Conservation (phyloP, 306 rosid genomes). For the Vicia faba region DNA sequence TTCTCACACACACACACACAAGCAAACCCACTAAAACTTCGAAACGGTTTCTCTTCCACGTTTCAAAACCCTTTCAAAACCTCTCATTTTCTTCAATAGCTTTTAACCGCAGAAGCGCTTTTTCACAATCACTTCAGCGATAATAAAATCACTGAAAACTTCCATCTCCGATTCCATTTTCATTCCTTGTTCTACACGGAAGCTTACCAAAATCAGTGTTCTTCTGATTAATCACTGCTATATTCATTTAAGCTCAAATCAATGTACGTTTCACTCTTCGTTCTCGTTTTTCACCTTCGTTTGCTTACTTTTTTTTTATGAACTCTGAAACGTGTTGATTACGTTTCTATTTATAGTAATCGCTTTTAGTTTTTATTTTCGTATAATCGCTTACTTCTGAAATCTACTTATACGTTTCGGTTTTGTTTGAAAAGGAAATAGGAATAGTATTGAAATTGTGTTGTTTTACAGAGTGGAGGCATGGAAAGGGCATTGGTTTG, state of each 20-base stretch:
- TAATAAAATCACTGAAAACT: neutral
- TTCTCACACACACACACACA: neutral
- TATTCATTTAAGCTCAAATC: neutral
- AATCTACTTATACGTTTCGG: too few species aligned
- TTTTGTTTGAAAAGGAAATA: neutral
- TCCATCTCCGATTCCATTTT: neutral
- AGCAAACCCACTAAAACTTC: neutral
- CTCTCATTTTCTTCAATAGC: neutral
- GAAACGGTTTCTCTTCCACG: neutral
- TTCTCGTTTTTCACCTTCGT: neutral
- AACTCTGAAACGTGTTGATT: neutral
- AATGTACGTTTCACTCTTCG: neutral
- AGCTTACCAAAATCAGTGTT: too few species aligned
- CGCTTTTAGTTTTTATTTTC: neutral
- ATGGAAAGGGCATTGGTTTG: constrained; percentile 16
- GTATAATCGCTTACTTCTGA: too few species aligned
- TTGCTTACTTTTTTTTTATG: neutral
- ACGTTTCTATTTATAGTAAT: neutral
- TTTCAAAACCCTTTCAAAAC: neutral
- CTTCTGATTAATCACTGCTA: neutral
- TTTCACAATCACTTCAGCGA: neutral
- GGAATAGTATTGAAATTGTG: neutral
- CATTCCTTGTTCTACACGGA: constrained; percentile 9
- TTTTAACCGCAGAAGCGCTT: neutral
- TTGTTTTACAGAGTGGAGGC: neutral